Percentiles rank a stretch among this genome's conserved stretches.
These are phyloP conservation scores for Aspergillus ustus DNA, from an alignment of 2,329 filamentous ascomycete species.

Conservation along the genomic window DNA sequence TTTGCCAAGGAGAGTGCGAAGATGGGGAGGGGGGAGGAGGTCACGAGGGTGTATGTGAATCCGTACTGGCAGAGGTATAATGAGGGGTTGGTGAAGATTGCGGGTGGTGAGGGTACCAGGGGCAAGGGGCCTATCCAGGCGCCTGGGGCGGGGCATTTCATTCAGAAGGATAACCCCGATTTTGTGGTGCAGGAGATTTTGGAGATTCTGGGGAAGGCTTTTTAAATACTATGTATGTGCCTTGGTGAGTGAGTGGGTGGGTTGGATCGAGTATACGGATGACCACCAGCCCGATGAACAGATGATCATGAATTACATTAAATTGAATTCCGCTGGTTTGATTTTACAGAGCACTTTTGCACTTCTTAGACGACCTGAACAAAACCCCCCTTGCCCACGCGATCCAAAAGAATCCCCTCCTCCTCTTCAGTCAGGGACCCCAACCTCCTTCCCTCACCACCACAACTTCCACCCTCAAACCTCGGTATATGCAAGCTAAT, in stretches of 20 bases:
- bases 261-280: too few species aligned
- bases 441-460: neutral
- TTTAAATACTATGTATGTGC: neutral
- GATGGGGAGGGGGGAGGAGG: constrained; percentile 33
- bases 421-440: neutral
- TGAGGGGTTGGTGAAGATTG: constrained; percentile 54
- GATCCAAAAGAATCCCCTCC: neutral
- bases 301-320: neutral
- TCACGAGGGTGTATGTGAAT: constrained; percentile 32
- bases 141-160: constrained; percentile 58
- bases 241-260: neutral
- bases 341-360: neutral
- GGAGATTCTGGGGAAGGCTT: constrained; percentile 25
- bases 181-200: constrained; percentile 46
- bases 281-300: neutral
- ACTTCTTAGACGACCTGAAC: neutral
- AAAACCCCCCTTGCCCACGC: neutral
- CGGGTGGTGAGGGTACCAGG: constrained; percentile 36
- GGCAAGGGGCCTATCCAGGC: constrained; percentile 54
- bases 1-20: constrained; percentile 55
- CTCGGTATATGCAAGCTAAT: neutral
- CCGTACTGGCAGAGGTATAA: constrained; percentile 60
- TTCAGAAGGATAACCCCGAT: constrained; percentile 58
- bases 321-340: neutral
- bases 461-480: neutral